Percentiles rank a stretch among this genome's conserved stretches.
phyloP scores from a whole-genome alignment of 2,329 filamentous ascomycete species.

The Sclerotinia spermophila region DNA sequence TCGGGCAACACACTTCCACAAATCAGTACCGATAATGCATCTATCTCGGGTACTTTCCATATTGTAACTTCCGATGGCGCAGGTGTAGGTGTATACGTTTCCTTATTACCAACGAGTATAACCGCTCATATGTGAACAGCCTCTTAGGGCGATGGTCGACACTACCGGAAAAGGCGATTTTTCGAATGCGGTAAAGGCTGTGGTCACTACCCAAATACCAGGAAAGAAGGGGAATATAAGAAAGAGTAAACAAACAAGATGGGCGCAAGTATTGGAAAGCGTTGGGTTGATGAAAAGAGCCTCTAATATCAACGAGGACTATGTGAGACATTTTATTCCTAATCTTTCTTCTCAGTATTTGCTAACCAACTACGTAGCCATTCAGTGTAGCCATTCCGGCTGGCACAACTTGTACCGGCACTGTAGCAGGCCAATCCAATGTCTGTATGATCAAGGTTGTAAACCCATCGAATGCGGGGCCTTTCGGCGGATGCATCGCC shows the following conservation, averaged over 20 bases:
- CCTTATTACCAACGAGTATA: background rate
- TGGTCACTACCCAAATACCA: slow-evolving; percentile 39
- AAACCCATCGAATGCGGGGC: slow-evolving; percentile 41
- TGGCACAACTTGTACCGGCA: slow-evolving; percentile 41
- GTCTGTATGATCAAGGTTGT: slow-evolving; percentile 45
- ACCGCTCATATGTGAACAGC: background rate
- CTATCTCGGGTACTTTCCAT: slow-evolving; percentile 40
- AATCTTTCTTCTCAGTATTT: background rate
- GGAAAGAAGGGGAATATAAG: slow-evolving; percentile 39
- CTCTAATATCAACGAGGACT: slow-evolving; percentile 38
- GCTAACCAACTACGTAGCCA: slow-evolving; percentile 22
- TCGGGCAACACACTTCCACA: slow-evolving; percentile 42
- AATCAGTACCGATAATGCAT: slow-evolving; percentile 38
- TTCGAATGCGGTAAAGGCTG: slow-evolving; percentile 35
- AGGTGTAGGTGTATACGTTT: slow-evolving; percentile 28
- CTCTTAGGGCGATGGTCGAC: slow-evolving; percentile 40
- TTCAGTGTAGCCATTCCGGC: slow-evolving; percentile 40
- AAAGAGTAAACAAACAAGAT: slow-evolving; percentile 25
- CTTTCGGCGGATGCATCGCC: slow-evolving; percentile 43
- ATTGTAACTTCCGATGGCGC: slow-evolving; percentile 44
- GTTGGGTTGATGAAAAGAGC: slow-evolving; percentile 23
- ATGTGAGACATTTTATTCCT: background rate
- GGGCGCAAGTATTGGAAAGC: slow-evolving; percentile 18
- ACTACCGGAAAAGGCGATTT: slow-evolving; percentile 50
- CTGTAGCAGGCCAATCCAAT: slow-evolving; percentile 36